Percentiles rank a stretch among this genome's conserved stretches.
Evolutionary conservation across 176 grass and related monocot genomes (phyloP).

Genomic region (Eleusine indica): DNA sequence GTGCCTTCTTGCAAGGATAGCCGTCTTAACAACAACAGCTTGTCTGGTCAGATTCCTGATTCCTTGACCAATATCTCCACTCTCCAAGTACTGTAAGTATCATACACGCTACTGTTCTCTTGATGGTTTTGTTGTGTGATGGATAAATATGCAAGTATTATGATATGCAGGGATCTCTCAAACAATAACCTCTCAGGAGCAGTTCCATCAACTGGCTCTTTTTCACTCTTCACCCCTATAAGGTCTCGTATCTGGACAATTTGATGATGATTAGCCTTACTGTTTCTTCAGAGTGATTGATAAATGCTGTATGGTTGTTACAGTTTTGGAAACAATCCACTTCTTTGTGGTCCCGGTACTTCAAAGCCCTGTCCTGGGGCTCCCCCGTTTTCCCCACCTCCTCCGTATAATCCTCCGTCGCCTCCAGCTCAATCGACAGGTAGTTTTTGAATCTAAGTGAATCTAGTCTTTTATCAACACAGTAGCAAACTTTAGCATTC

Average conservation of each 20-base stretch:
- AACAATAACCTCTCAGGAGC: conserved; percentile 68
- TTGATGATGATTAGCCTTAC: conserved; percentile 16
- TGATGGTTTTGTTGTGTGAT: conserved; percentile 30
- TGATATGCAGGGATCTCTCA: conserved; percentile 67
- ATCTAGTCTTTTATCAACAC: conserved; percentile 17
- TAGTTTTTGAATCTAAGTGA: conserved; percentile 33
- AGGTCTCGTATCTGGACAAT: conserved; percentile 52
- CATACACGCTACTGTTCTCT: conserved; percentile 21
- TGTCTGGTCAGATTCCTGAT: conserved; percentile 55
- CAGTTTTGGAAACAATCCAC: conserved; percentile 74
- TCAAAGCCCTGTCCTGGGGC: conserved; percentile 53
- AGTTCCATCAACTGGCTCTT: conserved; percentile 72
- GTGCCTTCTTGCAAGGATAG: conserved; percentile 61
- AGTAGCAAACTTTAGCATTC: conserved; percentile 2
- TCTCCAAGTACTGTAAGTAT: conserved; percentile 85
- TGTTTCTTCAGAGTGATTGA: conserved; percentile 20
- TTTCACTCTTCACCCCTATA: conserved; percentile 82
- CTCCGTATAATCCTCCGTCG: conserved; percentile 54
- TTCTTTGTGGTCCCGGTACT: conserved; percentile 68
- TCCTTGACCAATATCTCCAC: conserved; percentile 63
- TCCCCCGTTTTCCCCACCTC: conserved; percentile 59
- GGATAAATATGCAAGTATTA: conserved; percentile 33
- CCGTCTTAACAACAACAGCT: conserved; percentile 83
- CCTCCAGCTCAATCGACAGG: conserved; percentile 49
- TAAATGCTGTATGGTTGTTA: conserved; percentile 28